These are phyloP conservation scores for Letharia columbiana DNA, from an alignment of 495 filamentous ascomycete species.

Conservation along the genomic window DNA sequence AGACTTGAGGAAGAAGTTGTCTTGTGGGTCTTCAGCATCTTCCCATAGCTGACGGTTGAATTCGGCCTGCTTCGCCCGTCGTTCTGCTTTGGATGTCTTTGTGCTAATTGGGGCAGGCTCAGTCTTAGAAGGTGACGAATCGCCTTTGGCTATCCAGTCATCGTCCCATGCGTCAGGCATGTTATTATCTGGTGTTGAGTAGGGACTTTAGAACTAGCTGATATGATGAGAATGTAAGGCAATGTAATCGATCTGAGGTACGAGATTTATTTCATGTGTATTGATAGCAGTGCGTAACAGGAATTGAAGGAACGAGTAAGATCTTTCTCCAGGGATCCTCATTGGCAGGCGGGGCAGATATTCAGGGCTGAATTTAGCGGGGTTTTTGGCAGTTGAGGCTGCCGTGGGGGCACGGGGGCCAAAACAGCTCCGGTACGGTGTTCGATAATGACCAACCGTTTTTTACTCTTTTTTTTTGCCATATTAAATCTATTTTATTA, in stretches of 20 bases:
- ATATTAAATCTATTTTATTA: too few species aligned
- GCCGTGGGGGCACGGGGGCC: not conserved
- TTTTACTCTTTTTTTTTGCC: too few species aligned
- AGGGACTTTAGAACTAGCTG: not conserved
- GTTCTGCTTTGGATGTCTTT: slow-evolving; percentile 63
- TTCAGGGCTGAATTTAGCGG: not conserved
- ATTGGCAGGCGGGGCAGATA: not conserved
- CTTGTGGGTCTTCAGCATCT: slow-evolving; percentile 61
- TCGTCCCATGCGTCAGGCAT: slow-evolving; percentile 83
- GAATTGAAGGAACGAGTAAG: not conserved
- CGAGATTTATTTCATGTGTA: not conserved
- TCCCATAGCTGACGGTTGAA: slow-evolving; percentile 81
- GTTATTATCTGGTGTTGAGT: slow-evolving; percentile 31
- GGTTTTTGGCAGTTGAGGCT: not conserved
- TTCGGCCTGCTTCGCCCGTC: slow-evolving; percentile 69
- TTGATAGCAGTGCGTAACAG: not conserved
- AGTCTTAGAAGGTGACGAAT: slow-evolving; percentile 34
- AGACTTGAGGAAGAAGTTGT: slow-evolving; percentile 65
- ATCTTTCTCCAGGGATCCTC: not conserved
- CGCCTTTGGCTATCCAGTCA: slow-evolving; percentile 75
- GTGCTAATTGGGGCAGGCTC: slow-evolving; percentile 27
- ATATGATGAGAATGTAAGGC: not conserved
- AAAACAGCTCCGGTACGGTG: not conserved
- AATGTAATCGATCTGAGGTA: not conserved
- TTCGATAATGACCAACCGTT: too few species aligned